Base-by-base conservation (phyloP, 345 rosid species). In the Gossypium sturtianum region DNA sequence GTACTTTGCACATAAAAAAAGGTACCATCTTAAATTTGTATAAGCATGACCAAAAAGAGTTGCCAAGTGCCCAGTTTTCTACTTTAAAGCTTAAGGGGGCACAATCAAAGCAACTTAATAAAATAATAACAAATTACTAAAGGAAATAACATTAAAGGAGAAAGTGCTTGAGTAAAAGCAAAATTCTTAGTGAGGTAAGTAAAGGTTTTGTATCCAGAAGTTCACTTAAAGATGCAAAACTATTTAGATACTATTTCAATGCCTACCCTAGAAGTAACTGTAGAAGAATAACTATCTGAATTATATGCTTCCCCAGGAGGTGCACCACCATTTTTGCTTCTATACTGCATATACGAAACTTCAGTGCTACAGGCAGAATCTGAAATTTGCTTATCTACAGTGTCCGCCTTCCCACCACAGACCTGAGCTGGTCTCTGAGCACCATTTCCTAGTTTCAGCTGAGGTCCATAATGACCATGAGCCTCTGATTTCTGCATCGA, bases 351-450 rank as follows among this genome's bases (percentile, higher is more conserved):
- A 51, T 80, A 76, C 9, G 91, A 87, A 72, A 87, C 86, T 75
- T 89, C 90, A 2, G 89, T 84, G 81, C 97, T 87, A 61, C 86
- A 86, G 72, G 89, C 89, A 0, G 93, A 89, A 82, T 89, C 92
- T 19, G 89, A 84, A 9, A 80, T 80, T 62, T 82, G 87, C 77
- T 84, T 87, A 57, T 80, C 86, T 71, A 34, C 71, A 70, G 53
- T 73, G 49, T 41, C 47, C 12, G 4, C 25, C 65, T 60, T 60
- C 76, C 78, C 82, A 79, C 61, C 74, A 74, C 22, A 29, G 77
- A 29, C 53, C 83, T 45, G 19, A 16, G 68, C 22, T 38, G 43
- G 48, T 56, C n/a, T 81, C 68, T 71, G 83, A 12, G 66, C 66
- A 53, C 78, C 60, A 63, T 75, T 76, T 25, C 80, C 80, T 1